Evolutionary conservation across 2,329 filamentous ascomycete species (phyloP), one percentile per base, ranked within the genome.

Genomic region (Botrytis hyacinthi): DNA sequence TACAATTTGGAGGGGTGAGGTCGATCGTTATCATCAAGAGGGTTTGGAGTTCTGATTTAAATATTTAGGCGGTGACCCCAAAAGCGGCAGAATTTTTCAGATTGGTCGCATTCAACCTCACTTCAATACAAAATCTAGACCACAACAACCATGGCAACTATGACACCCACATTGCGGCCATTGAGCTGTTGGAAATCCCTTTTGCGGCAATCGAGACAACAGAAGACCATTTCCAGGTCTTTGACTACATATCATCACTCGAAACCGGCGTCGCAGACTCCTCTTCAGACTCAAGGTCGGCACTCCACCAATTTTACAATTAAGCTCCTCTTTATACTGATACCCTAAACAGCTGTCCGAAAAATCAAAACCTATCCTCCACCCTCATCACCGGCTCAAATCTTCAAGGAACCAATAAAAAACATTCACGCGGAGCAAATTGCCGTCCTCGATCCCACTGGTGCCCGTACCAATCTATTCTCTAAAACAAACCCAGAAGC

Each of bases 391-490:
- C 83, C 88, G 69, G 84, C 85, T 73, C 83, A 85, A 73, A 83
- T 84, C 73, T 88, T 87, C 83, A 88, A 89, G 73, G 87, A 94
- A 79, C 91, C 94, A 35, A 84, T 98, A 79, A 85, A 86, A 54
- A 82, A 87, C 73, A 86, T 97, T 78, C 90, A 91, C 78, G 82
- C 87, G 70, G 84, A 88, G 73, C 93, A 97, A 84, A 87, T 97
- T 80, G 81, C 87, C 59, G 83, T 87, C 60, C 92, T 98, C 80
- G 96, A 99, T 83, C 94, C 94, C 7, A 94, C 91, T 1, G 94
- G 94, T 68, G 91, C 92, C 70, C 92, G 95, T 75, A 92, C 91
- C 61, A 89, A 90, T 46, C 90, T 99, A 73, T 98, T 99, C 85
- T 89, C 90, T 77, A 89, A 88, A 78, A 83, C 87, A 71, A 97